These are phyloP conservation scores for Boeremia exigua DNA, from an alignment of 2,329 filamentous ascomycete species.

Conservation along the genomic window DNA sequence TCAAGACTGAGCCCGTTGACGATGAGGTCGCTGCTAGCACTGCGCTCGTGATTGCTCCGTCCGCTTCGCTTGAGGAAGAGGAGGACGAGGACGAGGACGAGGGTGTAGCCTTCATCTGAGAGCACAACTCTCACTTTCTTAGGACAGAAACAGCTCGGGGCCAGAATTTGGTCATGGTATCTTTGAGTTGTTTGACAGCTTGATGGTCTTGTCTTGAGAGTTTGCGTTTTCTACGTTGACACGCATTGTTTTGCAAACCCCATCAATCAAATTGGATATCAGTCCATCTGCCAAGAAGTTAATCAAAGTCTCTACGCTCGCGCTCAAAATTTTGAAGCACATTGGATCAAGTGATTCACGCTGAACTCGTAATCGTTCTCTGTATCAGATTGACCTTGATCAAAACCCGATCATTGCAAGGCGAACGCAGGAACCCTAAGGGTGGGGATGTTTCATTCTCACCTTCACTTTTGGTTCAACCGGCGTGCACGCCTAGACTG, in stretches of 20 bases:
- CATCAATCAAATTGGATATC: too few relatives aligned
- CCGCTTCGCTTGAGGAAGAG: background rate
- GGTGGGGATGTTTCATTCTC: background rate
- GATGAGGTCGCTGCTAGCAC: background rate
- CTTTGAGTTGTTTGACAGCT: background rate
- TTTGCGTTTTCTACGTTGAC: too few relatives aligned
- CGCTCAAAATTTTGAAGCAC: too few relatives aligned
- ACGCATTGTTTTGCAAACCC: too few relatives aligned
- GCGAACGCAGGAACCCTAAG: background rate
- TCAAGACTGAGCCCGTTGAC: background rate
- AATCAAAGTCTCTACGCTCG: too few relatives aligned
- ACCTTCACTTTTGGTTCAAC: background rate
- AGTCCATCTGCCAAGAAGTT: too few relatives aligned
- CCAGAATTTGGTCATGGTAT: background rate
- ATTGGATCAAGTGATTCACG: too few relatives aligned
- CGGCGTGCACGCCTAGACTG: too few relatives aligned
- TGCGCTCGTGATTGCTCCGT: background rate
- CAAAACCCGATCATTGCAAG: background rate
- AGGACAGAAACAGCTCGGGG: background rate
- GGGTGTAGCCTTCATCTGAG: background rate
- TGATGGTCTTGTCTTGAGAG: too few relatives aligned
- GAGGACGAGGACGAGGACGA: background rate
- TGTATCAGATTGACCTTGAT: background rate
- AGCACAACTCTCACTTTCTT: background rate
- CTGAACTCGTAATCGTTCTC: too few relatives aligned